Evolutionary conservation across 805 yeast genomes (phyloP).

Genomic region (Yarrowia sp.): DNA sequence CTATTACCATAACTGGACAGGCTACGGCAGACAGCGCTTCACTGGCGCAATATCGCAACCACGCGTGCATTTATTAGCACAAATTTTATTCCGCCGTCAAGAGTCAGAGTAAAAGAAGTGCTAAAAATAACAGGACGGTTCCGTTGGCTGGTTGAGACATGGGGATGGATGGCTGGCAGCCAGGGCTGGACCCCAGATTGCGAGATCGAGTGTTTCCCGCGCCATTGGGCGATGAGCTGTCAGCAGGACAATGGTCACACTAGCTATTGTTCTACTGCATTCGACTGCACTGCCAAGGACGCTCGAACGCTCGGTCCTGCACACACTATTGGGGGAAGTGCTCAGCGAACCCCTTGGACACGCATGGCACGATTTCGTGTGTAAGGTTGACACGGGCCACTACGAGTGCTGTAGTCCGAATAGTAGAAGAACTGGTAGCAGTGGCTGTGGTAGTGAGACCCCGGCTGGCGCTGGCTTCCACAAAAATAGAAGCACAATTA

Average conservation of each 20-base stretch:
- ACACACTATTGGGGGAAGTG: not conserved
- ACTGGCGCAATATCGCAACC: slow-evolving; percentile 16
- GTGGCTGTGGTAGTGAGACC: not conserved
- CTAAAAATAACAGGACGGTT: slow-evolving; percentile 22
- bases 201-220: not conserved
- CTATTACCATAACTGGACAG: slow-evolving; percentile 9
- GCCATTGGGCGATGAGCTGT: not conserved
- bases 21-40: not conserved
- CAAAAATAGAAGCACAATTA: slow-evolving; percentile 3
- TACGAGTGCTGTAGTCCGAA: too few relatives aligned
- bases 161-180: slow-evolving; percentile 7
- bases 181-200: not conserved
- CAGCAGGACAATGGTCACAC: slow-evolving; percentile 7
- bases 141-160: slow-evolving; percentile 25
- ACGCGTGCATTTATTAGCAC: slow-evolving; percentile 16
- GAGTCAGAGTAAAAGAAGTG: not conserved
- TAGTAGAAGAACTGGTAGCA: too few relatives aligned
- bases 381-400: slow-evolving; percentile 11
- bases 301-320: slow-evolving; percentile 7
- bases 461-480: not conserved
- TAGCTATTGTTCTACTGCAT: slow-evolving; percentile 3
- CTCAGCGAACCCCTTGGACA: slow-evolving; percentile 18
- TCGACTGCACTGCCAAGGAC: slow-evolving; percentile 27
- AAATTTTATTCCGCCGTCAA: not conserved
- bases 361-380: slow-evolving; percentile 19